Conservation (phyloP, 768 basidiomycete species). For the Serendipita sp. region DNA sequence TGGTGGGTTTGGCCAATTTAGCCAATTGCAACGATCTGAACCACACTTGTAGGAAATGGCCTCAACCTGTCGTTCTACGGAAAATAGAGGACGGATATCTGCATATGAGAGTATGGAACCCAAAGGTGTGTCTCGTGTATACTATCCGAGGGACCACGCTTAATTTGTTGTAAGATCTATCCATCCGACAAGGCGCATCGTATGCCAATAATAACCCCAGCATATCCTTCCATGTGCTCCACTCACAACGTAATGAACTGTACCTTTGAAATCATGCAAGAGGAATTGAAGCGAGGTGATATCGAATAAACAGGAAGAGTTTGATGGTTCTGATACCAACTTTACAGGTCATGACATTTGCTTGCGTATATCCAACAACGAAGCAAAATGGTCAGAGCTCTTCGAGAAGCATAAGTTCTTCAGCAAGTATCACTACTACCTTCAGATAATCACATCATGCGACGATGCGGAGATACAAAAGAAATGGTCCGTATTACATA, state of each 20-base stretch:
- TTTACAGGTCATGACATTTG: constrained; percentile 77
- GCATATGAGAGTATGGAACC: constrained; percentile 95
- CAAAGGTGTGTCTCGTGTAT: constrained; percentile 42
- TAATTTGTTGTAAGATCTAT: constrained; percentile 41
- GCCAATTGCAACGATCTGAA: neutral
- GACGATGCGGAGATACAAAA: constrained; percentile 68
- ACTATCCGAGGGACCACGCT: constrained; percentile 2
- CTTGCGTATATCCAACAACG: constrained; percentile 75
- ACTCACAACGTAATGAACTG: constrained; percentile 96
- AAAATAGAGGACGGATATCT: constrained; percentile 91
- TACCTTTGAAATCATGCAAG: constrained; percentile 89
- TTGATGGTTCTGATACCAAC: constrained; percentile 7
- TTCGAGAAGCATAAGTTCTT: constrained; percentile 95
- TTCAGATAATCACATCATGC: constrained; percentile 88
- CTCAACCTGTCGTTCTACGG: constrained; percentile 91
- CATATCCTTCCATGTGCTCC: constrained; percentile 97
- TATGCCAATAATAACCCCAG: constrained; percentile 99
- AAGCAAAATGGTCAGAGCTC: constrained; percentile 78
- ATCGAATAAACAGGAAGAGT: neutral
- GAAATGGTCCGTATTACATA: constrained; percentile 57
- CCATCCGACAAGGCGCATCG: constrained; percentile 85
- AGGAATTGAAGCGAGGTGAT: constrained; percentile 83
- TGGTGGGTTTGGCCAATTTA: constrained; percentile 39
- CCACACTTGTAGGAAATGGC: constrained; percentile 66
- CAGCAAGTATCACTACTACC: constrained; percentile 87